Evolutionary conservation across 768 basidiomycete genomes (phyloP), one percentile per base, ranked within the genome.

Genomic region (Boletus pseudopeckii): DNA sequence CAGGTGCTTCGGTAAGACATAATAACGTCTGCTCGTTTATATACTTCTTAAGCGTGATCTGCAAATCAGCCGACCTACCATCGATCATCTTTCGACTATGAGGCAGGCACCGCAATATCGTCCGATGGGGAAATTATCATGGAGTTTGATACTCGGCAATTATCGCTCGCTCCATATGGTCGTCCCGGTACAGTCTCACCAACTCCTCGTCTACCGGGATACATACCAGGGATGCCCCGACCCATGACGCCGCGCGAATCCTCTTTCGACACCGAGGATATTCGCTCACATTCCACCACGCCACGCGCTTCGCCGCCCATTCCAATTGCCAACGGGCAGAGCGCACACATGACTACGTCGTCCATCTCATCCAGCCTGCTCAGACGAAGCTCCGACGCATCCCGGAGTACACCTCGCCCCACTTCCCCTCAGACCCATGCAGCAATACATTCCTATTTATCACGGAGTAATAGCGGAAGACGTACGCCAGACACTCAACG

Each of bases 201-300:
- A 32, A 71, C 72, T 0, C 77, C 80, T 40, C 77, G 81, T 38
- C 64, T 90, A 20, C 90, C 91, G 50, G 91, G 91, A 14, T 93
- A 93, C 70, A 84, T 91, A 52, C 91, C 91, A 22, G 91, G 91
- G 11, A 93, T 93, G 91, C 88, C 88, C 20, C 77, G 91, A 39
- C 91, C 91, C 17, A 91, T 92, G 87, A 92, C 91, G 7, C 91
- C 91, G n/a, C 85, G 83, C 52, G 87, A 90, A 58, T 62, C 73
- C 7, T 73, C 80, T 32, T 74, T 76, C 52, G 91, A 91, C 45
- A 65, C 77, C 28, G 90, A 92, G 50, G 88, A 90, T 54, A 80
- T 82, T 61, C 85, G 82, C 53, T 88, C 86, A 1, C 84, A 85
- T 44, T 78, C 80, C 34, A 74, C 75, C 22, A 93, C 90, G 5